Conservation (phyloP, 2,329 filamentous ascomycete genomes). For the Incumbomyces delicatus region DNA sequence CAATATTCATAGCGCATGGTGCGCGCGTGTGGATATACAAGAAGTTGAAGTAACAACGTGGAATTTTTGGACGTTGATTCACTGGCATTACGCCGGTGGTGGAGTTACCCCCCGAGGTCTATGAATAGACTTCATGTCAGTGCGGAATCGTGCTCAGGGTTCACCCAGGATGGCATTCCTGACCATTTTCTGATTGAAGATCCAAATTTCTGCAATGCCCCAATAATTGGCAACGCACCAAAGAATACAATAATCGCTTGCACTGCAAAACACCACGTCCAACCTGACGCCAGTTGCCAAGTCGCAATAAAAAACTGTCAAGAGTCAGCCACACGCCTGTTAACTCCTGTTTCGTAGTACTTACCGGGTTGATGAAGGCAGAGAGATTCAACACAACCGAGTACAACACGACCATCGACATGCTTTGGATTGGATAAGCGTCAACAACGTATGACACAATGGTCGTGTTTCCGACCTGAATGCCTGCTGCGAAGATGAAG, state of each 20-base stretch:
- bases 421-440: conserved; percentile 46
- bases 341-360: conserved; percentile 4
- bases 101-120: too few relatives aligned
- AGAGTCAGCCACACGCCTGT: background rate
- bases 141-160: conserved; percentile 27
- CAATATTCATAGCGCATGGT: too few relatives aligned
- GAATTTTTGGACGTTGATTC: too few relatives aligned
- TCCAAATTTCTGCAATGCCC: conserved; percentile 33
- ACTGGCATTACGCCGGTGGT: too few relatives aligned
- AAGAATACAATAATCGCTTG: conserved; percentile 40
- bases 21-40: too few relatives aligned
- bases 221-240: conserved; percentile 31
- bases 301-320: conserved; percentile 41
- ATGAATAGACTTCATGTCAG: background rate
- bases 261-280: conserved; percentile 42
- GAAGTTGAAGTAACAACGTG: too few relatives aligned
- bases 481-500: conserved; percentile 45
- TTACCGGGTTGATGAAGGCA: conserved; percentile 37
- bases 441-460: conserved; percentile 47
- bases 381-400: conserved; percentile 44
- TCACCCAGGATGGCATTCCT: conserved; percentile 37
- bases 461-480: conserved; percentile 49
- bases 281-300: conserved; percentile 38
- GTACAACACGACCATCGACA: conserved; percentile 46
- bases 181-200: conserved; percentile 27